A percentile compares a stretch with the other conserved stretches of the same genome.
These are phyloP conservation scores for Venturia carpophila DNA, from an alignment of 2,329 filamentous ascomycete species.

Conservation along the genomic window DNA sequence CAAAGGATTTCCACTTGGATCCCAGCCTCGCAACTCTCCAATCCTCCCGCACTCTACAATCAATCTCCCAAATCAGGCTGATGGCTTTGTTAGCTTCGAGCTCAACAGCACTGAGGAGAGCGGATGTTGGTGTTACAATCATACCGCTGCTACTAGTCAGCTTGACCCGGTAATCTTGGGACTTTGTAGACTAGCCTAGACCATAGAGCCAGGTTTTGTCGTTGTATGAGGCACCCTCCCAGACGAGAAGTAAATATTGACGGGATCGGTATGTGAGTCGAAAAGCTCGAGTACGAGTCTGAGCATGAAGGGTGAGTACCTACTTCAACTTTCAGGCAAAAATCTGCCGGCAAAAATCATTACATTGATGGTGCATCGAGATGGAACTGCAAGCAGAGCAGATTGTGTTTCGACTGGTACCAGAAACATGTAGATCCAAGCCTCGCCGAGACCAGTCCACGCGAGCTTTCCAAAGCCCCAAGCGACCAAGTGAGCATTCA, in stretches of 20 bases:
- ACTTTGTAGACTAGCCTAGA: neutral
- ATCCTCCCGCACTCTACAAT: neutral
- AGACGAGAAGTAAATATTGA: neutral
- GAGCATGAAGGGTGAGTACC: neutral
- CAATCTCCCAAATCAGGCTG: neutral
- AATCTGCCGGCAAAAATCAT: no score
- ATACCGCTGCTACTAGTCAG: neutral
- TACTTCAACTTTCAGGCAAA: no score
- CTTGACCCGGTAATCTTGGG: rapidly evolving
- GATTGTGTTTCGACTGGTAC: no score
- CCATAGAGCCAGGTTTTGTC: neutral
- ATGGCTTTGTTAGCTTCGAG: neutral
- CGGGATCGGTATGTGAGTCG: neutral
- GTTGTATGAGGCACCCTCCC: neutral
- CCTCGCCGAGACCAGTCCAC: no score
- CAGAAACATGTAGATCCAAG: no score
- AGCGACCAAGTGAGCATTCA: no score
- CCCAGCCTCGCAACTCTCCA: neutral
- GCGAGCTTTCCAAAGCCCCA: no score
- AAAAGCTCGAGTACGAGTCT: neutral
- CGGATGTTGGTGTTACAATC: neutral
- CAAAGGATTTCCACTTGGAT: neutral
- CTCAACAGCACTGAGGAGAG: neutral
- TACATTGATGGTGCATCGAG: no score
- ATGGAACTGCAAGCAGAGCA: no score